Evolutionary conservation across 2,329 filamentous ascomycete genomes (phyloP).

Genomic region (Bimuria novae-zelandiae): DNA sequence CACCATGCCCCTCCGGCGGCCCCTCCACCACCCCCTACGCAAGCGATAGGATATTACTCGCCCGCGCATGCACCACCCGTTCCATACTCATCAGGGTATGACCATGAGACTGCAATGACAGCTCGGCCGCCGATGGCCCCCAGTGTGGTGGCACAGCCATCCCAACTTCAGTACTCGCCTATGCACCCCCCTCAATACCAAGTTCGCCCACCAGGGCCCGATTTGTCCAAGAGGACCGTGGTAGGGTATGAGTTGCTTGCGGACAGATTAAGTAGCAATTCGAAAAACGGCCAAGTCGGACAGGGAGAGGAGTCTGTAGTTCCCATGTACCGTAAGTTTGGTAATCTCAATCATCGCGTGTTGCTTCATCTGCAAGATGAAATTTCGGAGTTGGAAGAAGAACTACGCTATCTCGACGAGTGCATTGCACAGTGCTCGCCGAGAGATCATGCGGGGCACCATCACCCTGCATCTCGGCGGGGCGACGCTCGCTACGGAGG

Average conservation of each 20-base stretch:
- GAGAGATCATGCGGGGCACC: conserved; percentile 30
- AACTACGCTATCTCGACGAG: conserved; percentile 72
- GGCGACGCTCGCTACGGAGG: conserved; percentile 59
- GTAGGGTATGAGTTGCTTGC: conserved; percentile 47
- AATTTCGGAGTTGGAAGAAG: conserved; percentile 77
- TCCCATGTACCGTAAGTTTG: conserved; percentile 83
- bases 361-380: conserved; percentile 86
- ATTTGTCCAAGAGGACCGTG: conserved; percentile 34
- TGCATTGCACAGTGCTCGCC: conserved; percentile 52
- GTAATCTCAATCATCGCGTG: conserved; percentile 78
- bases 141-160: conserved; percentile 19
- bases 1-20: conserved; percentile 27
- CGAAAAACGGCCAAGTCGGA: conserved; percentile 29
- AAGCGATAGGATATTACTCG: conserved; percentile 32
- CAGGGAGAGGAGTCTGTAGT: conserved; percentile 23
- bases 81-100: conserved; percentile 27
- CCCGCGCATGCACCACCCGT: conserved; percentile 21
- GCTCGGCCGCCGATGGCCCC: conserved; percentile 29
- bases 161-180: conserved; percentile 25
- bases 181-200: conserved; percentile 35
- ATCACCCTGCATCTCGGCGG: conserved; percentile 63
- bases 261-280: conserved; percentile 37
- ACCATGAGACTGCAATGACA: conserved; percentile 28
- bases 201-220: conserved; percentile 24
- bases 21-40: conserved; percentile 27